These are phyloP conservation scores for Opeltia flavorubescens DNA, from an alignment of 495 filamentous ascomycete genomes.

Conservation along the genomic window DNA sequence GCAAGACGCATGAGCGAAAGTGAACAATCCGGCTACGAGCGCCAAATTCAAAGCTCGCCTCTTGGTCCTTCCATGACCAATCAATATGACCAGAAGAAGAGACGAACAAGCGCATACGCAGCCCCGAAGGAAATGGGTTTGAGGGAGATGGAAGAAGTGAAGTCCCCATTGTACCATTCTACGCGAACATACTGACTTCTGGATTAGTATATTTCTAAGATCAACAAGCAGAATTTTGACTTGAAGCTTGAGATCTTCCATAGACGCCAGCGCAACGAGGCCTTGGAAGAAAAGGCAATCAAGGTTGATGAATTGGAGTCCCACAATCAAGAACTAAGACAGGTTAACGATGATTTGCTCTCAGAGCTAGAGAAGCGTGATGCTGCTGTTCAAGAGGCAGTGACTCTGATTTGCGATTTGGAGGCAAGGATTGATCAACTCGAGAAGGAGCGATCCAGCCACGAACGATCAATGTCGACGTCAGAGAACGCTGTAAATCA, in stretches of 20 bases:
- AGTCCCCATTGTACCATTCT: conserved; percentile 2
- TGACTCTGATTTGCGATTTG: conserved; percentile 60
- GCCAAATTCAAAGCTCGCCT: conserved; percentile 15
- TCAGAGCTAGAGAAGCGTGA: conserved; percentile 61
- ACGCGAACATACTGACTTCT: conserved; percentile 1
- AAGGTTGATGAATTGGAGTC: conserved; percentile 53
- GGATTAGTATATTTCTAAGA: conserved; percentile 37
- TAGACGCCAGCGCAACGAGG: conserved; percentile 44
- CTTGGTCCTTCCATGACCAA: conserved; percentile 4
- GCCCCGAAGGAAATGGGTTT: conserved; percentile 35
- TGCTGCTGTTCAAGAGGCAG: conserved; percentile 67
- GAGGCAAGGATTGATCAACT: conserved; percentile 49
- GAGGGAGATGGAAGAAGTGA: conserved; percentile 35
- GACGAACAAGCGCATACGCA: conserved; percentile 21
- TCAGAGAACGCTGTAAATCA: not conserved
- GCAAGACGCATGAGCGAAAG: conserved; percentile 20
- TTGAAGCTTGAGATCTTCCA: conserved; percentile 77
- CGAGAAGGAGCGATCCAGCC: not conserved
- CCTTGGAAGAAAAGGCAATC: conserved; percentile 54
- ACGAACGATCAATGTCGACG: not conserved
- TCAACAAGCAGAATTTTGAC: conserved; percentile 83
- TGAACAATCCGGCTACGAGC: conserved; percentile 21
- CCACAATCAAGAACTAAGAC: conserved; percentile 52
- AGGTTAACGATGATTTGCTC: conserved; percentile 55
- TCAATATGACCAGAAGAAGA: conserved; percentile 16